phyloP scores from a whole-genome alignment of 805 yeast species.

The Metschnikowia anglica region DNA sequence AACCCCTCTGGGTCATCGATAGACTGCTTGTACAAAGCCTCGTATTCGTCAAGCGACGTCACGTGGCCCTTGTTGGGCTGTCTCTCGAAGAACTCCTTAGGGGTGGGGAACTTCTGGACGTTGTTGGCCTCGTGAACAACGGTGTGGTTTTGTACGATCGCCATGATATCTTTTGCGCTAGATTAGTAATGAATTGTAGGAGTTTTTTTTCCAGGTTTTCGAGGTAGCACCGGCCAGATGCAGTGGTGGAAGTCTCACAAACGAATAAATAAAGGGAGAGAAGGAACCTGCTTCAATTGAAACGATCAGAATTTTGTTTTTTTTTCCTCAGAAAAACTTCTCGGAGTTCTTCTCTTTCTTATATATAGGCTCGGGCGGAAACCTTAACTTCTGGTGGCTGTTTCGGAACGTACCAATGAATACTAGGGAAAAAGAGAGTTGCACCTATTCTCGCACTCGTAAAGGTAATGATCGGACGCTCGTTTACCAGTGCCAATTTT shows the following conservation, averaged over 20 bases:
- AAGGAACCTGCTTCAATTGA: too few species aligned
- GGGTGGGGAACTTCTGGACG: constrained; percentile 49
- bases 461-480: constrained; percentile 8
- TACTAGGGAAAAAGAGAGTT: constrained; percentile 9
- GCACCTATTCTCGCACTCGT: constrained; percentile 12
- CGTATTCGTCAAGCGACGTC: constrained; percentile 64
- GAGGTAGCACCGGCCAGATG: background rate
- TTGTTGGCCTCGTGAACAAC: constrained; percentile 65
- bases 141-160: constrained; percentile 33
- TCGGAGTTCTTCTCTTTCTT: background rate
- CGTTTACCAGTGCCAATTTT: constrained; percentile 3
- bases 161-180: constrained; percentile 21
- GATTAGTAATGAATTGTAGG: background rate
- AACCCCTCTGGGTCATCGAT: constrained; percentile 54
- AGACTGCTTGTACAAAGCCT: constrained; percentile 52
- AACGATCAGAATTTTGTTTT: too few species aligned
- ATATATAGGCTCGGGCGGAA: constrained; percentile 3
- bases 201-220: background rate
- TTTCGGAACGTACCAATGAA: constrained; percentile 10
- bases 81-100: constrained; percentile 52
- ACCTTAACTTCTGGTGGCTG: constrained; percentile 1
- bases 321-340: background rate
- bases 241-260: background rate
- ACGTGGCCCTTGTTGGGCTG: constrained; percentile 65
- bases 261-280: background rate